Percentiles rank a stretch among this genome's conserved stretches.
Evolutionary conservation across 257 asterid genomes (phyloP).

Genomic region (Coffea eugenioides): DNA sequence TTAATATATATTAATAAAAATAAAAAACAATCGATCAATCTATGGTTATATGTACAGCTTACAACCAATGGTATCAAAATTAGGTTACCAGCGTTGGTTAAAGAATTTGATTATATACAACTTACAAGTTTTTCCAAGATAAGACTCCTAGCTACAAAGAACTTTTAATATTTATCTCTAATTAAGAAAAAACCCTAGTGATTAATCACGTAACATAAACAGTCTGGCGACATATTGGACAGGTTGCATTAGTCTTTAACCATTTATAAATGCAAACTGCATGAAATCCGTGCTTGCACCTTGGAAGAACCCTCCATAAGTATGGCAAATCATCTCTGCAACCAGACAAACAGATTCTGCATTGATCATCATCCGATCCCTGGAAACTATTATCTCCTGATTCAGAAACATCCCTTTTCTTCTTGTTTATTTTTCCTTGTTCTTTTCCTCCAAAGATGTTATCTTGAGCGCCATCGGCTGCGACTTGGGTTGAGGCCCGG

Average conservation of each 20-base stretch:
- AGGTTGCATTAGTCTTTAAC: neutral
- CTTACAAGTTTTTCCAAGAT: too few species aligned
- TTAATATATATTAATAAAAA: too few species aligned
- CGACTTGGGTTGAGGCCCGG: neutral
- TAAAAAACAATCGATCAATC: too few species aligned
- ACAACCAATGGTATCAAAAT: too few species aligned
- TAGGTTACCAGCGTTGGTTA: too few species aligned
- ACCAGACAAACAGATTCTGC: neutral
- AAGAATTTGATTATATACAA: too few species aligned
- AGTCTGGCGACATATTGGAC: neutral
- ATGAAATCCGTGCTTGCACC: constrained; percentile 1
- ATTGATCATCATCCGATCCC: neutral
- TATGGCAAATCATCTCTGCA: neutral
- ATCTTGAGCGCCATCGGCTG: neutral
- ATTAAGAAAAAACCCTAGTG: neutral
- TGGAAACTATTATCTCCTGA: neutral
- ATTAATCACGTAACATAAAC: neutral
- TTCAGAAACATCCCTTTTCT: neutral
- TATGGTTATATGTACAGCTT: too few species aligned
- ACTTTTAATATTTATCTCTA: neutral
- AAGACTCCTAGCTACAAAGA: neutral
- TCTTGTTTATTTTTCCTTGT: too few species aligned
- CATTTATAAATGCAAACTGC: neutral
- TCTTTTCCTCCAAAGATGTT: too few species aligned
- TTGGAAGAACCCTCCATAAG: neutral